Conservation (phyloP, 1,284 basidiomycete species). For the Crepidotus sp. region DNA sequence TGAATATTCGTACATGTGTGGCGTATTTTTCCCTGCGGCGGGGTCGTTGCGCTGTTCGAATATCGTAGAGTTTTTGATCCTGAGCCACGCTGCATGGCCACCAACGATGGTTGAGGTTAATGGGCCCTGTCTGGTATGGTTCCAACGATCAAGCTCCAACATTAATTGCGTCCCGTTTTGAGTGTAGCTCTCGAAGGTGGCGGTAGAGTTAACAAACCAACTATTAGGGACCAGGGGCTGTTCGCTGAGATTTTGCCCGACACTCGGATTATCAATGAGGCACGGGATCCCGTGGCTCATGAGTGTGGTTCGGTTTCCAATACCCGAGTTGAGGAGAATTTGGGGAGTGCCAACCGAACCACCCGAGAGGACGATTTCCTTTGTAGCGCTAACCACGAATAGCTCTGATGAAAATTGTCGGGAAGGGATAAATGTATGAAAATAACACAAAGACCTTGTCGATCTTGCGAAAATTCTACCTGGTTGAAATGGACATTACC, state of each 20-base stretch:
- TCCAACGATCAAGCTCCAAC: constrained; percentile 11
- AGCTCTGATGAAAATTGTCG: not conserved
- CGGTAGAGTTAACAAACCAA: constrained; percentile 17
- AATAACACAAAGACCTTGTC: not conserved
- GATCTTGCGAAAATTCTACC: constrained; percentile 12
- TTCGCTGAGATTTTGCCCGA: constrained; percentile 25
- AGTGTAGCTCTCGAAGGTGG: constrained; percentile 16
- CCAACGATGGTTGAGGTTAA: constrained; percentile 14
- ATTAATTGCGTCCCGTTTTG: constrained; percentile 10
- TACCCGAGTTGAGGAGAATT: constrained; percentile 26
- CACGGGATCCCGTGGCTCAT: constrained; percentile 19
- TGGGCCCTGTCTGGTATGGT: constrained; percentile 14
- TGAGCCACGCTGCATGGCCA: constrained; percentile 16
- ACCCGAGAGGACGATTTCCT: constrained; percentile 27
- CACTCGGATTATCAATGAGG: constrained; percentile 22
- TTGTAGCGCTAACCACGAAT: constrained; percentile 19
- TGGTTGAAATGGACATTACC: constrained; percentile 9
- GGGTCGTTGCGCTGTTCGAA: constrained; percentile 16
- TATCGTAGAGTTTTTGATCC: constrained; percentile 5
- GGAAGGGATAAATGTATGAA: not conserved
- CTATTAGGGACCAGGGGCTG: constrained; percentile 19
- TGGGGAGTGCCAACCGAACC: constrained; percentile 25
- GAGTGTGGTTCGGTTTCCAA: constrained; percentile 23
- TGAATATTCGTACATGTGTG: too few species aligned
- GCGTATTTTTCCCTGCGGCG: constrained; percentile 16